Conservation (phyloP, 805 yeast genomes). For the Metahyphopichia silvanorum region DNA sequence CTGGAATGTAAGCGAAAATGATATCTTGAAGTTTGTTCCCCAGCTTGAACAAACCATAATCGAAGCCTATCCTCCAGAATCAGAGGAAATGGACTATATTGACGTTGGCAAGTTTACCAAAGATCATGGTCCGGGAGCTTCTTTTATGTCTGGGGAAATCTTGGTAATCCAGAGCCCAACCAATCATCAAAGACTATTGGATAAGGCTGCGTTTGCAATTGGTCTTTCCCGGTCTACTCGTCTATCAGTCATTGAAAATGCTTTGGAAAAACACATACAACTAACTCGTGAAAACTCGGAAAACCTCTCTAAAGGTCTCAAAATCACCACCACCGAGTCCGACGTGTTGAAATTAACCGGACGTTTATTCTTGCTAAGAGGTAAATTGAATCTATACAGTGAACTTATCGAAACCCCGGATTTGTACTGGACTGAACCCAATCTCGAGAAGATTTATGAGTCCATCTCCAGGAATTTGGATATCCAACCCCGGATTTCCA, state of each 20-base stretch:
- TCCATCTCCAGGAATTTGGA: conserved; percentile 71
- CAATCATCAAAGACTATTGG: conserved; percentile 51
- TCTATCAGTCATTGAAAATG: conserved; percentile 71
- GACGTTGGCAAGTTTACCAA: conserved; percentile 33
- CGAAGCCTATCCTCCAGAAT: conserved; percentile 50
- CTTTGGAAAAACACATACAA: conserved; percentile 65
- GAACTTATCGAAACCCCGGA: conserved; percentile 92
- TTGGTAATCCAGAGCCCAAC: conserved; percentile 58
- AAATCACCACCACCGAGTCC: conserved; percentile 41
- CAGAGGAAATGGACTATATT: conserved; percentile 84
- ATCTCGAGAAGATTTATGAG: conserved; percentile 71
- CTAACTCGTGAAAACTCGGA: conserved; percentile 65
- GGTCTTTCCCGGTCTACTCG: conserved; percentile 87
- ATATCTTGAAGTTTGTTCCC: conserved; percentile 50
- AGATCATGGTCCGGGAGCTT: conserved; percentile 24
- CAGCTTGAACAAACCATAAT: conserved; percentile 44
- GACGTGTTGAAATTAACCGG: conserved; percentile 74
- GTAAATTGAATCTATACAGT: conserved; percentile 79
- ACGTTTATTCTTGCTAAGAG: conserved; percentile 68
- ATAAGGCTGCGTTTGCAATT: conserved; percentile 84
- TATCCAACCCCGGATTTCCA: conserved; percentile 70
- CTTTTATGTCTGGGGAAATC: conserved; percentile 62
- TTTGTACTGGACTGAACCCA: conserved; percentile 89
- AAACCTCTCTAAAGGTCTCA: conserved; percentile 59
- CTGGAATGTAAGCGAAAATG: conserved; percentile 72